Base-by-base conservation (phyloP, 345 rosid genomes). In the Sonneratia caseolaris region DNA sequence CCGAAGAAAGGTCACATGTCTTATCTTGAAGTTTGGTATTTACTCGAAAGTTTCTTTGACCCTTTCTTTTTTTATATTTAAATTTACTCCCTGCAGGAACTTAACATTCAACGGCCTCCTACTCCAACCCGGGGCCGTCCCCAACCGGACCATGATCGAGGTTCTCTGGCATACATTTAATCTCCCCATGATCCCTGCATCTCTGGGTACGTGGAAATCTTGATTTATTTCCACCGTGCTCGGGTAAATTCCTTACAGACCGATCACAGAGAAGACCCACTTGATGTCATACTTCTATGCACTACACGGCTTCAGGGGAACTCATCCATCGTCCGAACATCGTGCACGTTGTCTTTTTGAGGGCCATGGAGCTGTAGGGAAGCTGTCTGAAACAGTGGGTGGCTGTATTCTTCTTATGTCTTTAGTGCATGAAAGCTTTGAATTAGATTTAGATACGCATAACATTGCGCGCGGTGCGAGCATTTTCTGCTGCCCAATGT, bases 41-140 rank as follows among this genome's bases (percentile, higher is more conserved):
- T 6, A 27, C 32, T 27, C 32, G 32, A 27, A 27, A 27, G 32
- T 27, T 27, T 64, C 45, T 11, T 55, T 35, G 47, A 37, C 64
- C 40, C 45, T 42, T 3, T 42, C 2, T 42, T 42, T 42, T 42
- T 42, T 27, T 27, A 27, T 0, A 27, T n/a, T n/a, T n/a, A 27
- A 27, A 27, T 27, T 47, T 72, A 65, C 64, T 6, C 7, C 27
- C 19, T 74, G 64, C 82, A 95, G 99, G 99, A 95, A 82, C 96
- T 95, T 27, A 95, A 95, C 81, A 90, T 90, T 73, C 99, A 95
- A 87, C 90, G 99, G 78, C 99, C 99, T 0, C 99, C 97, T 3
- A 95, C 45, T 42, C 45, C 99, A 43, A 95, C 97, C n/a, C 80
- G 98, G 71, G 99, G 99, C 76, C 90, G 94, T 57, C 99, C 98